Conservation (phyloP, 2,329 filamentous ascomycete species). For the Colletotrichum incanum region DNA sequence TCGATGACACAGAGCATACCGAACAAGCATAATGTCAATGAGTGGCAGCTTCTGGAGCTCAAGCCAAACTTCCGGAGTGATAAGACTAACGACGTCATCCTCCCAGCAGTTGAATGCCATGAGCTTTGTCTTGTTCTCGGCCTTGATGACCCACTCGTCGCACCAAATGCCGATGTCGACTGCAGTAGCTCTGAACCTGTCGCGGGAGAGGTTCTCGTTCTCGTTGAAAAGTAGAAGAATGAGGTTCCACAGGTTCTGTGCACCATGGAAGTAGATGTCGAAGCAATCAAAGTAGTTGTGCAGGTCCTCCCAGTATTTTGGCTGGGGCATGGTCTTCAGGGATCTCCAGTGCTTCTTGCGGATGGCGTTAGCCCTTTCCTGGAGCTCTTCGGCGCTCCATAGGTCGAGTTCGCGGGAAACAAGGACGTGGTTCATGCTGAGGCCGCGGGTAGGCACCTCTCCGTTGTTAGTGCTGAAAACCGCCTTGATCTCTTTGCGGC, state of each 20-base stretch:
- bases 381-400: constrained; percentile 59
- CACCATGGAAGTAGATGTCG: constrained; percentile 64
- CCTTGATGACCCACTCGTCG: constrained; percentile 53
- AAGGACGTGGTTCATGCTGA: constrained; percentile 47
- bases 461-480: constrained; percentile 59
- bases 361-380: constrained; percentile 56
- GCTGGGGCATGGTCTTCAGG: constrained; percentile 54
- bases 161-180: constrained; percentile 55
- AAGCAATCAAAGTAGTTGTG: constrained; percentile 64
- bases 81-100: constrained; percentile 49
- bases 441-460: constrained; percentile 48
- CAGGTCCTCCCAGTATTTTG: constrained; percentile 57
- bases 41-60: constrained; percentile 50
- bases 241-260: constrained; percentile 65
- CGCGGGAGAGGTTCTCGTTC: constrained; percentile 54
- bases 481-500: constrained; percentile 49
- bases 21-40: constrained; percentile 50
- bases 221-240: constrained; percentile 59
- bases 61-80: constrained; percentile 49
- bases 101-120: constrained; percentile 46
- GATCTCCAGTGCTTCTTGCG: constrained; percentile 54
- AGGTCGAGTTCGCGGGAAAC: constrained; percentile 51
- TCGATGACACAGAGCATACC: constrained; percentile 53
- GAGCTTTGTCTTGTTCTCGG: constrained; percentile 52
- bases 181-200: constrained; percentile 47